phyloP scores from a whole-genome alignment of 768 basidiomycete genomes.

The Rickenella mellea region DNA sequence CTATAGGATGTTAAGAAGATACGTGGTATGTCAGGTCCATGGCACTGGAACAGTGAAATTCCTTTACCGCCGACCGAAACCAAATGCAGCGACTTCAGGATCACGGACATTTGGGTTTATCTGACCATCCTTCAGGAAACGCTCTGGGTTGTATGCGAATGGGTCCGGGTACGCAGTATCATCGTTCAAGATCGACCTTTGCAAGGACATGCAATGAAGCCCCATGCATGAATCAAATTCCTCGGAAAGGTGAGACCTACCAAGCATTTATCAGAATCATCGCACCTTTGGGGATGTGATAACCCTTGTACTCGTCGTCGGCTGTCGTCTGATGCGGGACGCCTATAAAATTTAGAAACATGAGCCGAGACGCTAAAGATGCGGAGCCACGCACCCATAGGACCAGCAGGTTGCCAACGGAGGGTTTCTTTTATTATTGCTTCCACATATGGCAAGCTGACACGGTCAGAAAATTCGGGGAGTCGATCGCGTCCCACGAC shows the following conservation, averaged over 20 bases:
- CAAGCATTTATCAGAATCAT: slow-evolving; percentile 18
- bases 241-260: slow-evolving; percentile 5
- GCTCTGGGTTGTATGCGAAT: slow-evolving; percentile 13
- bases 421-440: slow-evolving; percentile 14
- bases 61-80: slow-evolving; percentile 16
- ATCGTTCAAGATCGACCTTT: slow-evolving; percentile 20
- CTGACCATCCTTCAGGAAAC: slow-evolving; percentile 11
- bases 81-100: slow-evolving; percentile 12
- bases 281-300: slow-evolving; percentile 15
- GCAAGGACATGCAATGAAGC: too few species aligned
- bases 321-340: slow-evolving; percentile 12
- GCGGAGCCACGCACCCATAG: not conserved
- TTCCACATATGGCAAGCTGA: slow-evolving; percentile 12
- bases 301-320: slow-evolving; percentile 19
- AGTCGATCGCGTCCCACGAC: slow-evolving; percentile 10
- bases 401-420: slow-evolving; percentile 12
- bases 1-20: not conserved
- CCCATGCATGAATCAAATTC: too few species aligned
- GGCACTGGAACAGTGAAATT: not conserved
- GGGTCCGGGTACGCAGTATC: slow-evolving; percentile 14
- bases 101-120: slow-evolving; percentile 8
- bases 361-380: not conserved
- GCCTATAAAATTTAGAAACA: not conserved
- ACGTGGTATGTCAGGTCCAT: not conserved
- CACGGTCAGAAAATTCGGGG: slow-evolving; percentile 9